These are phyloP conservation scores for Trichophyton schoenleinii DNA, from an alignment of 2,329 filamentous ascomycete species.

Conservation along the genomic window DNA sequence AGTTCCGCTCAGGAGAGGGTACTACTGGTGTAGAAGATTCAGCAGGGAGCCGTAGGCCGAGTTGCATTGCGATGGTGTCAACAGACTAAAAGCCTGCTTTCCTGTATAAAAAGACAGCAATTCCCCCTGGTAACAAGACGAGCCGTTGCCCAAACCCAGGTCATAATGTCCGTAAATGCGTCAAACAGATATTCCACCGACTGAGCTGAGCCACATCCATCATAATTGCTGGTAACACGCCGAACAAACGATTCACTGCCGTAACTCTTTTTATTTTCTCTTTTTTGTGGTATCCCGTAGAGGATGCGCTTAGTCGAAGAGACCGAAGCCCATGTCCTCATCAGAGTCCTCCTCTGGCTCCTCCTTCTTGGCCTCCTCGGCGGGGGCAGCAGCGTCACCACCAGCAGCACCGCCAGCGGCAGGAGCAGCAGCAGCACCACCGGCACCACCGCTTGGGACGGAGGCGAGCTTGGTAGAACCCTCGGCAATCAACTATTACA, in stretches of 20 bases:
- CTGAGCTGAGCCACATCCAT: not conserved
- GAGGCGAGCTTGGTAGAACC: constrained; percentile 91
- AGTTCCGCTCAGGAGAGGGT: too few relatives aligned
- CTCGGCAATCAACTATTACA: constrained; percentile 67
- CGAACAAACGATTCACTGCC: not conserved
- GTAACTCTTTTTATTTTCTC: not conserved
- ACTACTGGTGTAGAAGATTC: not conserved
- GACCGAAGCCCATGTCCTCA: constrained; percentile 63
- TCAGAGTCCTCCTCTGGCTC: constrained; percentile 68
- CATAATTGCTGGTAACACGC: not conserved
- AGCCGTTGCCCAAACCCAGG: not conserved
- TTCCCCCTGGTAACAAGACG: not conserved
- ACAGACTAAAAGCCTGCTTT: not conserved
- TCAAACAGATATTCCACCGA: not conserved
- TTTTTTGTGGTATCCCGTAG: not conserved
- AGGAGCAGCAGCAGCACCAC: constrained; percentile 49
- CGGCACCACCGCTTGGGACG: constrained; percentile 82
- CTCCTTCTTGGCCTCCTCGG: constrained; percentile 57
- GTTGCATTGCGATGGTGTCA: not conserved
- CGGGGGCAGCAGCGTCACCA: constrained; percentile 51
- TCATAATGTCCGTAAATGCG: not conserved
- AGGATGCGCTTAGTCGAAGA: constrained; percentile 45
- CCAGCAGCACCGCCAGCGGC: constrained; percentile 55
- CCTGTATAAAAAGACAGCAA: not conserved
- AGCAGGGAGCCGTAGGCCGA: not conserved